Evolutionary conservation across 805 yeast genomes (phyloP), one percentile per base, ranked within the genome.

Genomic region (Starmerella vitae): DNA sequence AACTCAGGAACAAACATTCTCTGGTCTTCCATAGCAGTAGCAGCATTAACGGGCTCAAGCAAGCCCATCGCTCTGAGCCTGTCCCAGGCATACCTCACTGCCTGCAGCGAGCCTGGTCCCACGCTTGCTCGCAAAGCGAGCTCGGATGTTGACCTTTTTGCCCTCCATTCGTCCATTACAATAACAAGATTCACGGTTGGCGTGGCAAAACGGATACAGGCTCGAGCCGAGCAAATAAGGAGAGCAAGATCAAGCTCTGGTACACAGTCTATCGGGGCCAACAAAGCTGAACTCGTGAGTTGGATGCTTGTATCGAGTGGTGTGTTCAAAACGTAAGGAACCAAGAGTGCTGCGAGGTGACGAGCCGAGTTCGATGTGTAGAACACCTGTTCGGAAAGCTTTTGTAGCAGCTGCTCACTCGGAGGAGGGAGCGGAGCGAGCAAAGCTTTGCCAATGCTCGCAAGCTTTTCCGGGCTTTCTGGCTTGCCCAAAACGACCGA

Each of bases 81-180:
- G 47, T 81, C 91, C 95, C 95, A 85, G 27, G 81, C 71, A 29
- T 71, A 71, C 34, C 71, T 66, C 46, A 84, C 66, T 20, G 76
- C 71, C 25, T 64, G 69, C 40, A 74, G 64, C 3, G 74, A 61
- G 83, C 43, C 24, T 10, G 38, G 39, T 7, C 37, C 30, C 8
- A 12, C 18, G 14, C 30, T 18, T 6, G 36, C 33, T 15, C 59
- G 56, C 34, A 60, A 56, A 20, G 64, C 63, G 4, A 60, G 53
- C 40, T 71, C 68, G 41, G 65, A 57, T 0, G 53, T 45, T 39
- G 69, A 67, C 32, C 74, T 64, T 65, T 76, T 67, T 2, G 60
- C 63, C n/a, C 54, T 52, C 57, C 83, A 88, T 56, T 88, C 97
- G 24, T 74, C 76, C 55, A 76, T 78, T 0, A 77, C 79, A 42